Evolutionary conservation across 768 basidiomycete species (phyloP).

Genomic region (Leccinum variicolor): DNA sequence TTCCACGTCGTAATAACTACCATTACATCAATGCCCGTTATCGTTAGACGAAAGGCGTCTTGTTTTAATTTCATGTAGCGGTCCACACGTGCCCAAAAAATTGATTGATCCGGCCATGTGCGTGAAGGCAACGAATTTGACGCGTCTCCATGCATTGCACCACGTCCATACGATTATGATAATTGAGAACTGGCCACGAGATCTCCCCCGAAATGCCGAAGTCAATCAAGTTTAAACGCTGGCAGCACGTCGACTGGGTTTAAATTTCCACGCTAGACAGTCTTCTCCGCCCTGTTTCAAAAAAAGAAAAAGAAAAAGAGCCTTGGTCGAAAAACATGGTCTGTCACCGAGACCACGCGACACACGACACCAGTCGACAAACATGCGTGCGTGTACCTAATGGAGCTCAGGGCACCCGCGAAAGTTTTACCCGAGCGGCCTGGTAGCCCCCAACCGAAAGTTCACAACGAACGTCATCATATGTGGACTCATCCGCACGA

Average conservation of each 20-base stretch:
- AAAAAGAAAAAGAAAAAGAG: neutral
- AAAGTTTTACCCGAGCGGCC: constrained; percentile 15
- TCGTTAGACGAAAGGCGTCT: constrained; percentile 11
- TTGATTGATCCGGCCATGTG: constrained; percentile 17
- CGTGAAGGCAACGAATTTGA: constrained; percentile 16
- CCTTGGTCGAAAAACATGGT: neutral
- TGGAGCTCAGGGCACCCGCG: constrained; percentile 18
- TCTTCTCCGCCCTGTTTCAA: constrained; percentile 24
- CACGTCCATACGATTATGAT: neutral
- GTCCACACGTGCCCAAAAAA: constrained; percentile 10
- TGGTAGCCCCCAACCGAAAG: neutral
- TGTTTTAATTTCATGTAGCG: constrained; percentile 12
- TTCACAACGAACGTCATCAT: neutral
- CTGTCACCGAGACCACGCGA: constrained; percentile 17
- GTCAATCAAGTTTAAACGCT: constrained; percentile 23
- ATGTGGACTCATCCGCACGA: neutral
- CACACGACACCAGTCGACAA: constrained; percentile 10
- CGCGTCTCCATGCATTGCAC: constrained; percentile 9
- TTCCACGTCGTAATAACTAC: constrained; percentile 22
- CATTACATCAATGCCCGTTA: constrained; percentile 17
- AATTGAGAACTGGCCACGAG: neutral
- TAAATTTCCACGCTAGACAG: constrained; percentile 2
- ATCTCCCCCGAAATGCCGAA: constrained; percentile 15
- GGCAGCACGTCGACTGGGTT: constrained; percentile 19
- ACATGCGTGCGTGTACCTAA: neutral